Evolutionary conservation across 2,329 filamentous ascomycete species (phyloP).

Genomic region (Pseudogymnoascus sp.): DNA sequence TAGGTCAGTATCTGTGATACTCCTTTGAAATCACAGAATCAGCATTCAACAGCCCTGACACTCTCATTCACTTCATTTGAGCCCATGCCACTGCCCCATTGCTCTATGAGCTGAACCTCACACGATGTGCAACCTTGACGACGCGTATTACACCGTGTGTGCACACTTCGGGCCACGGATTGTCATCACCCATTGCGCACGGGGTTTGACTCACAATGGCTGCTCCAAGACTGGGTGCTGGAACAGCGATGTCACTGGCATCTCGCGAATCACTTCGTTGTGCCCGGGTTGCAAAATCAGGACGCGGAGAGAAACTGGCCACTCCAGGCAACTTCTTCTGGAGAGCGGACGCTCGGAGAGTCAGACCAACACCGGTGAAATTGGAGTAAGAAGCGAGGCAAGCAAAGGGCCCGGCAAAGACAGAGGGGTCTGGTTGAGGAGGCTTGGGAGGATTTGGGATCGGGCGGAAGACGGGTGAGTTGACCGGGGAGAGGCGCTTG

Average conservation of each 20-base stretch:
- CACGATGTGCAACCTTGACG: background rate
- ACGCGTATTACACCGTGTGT: background rate
- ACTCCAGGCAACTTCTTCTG: background rate
- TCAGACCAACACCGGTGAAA: background rate
- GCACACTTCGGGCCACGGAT: background rate
- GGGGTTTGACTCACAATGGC: background rate
- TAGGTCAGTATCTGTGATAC: background rate
- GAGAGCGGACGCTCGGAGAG: background rate
- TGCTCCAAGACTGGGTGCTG: background rate
- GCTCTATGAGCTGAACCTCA: background rate
- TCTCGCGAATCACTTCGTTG: background rate
- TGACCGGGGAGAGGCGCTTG: background rate
- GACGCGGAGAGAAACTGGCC: background rate
- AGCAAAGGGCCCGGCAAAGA: background rate
- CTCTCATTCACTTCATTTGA: background rate
- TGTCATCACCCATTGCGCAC: background rate
- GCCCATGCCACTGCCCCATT: background rate
- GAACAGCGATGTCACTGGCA: background rate
- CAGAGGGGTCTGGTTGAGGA: background rate
- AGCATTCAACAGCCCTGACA: background rate
- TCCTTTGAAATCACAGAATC: background rate
- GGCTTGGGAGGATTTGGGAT: background rate
- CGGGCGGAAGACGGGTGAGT: background rate
- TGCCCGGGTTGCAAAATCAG: background rate
- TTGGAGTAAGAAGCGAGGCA: conserved; percentile 4